Base-by-base conservation (phyloP, 495 filamentous ascomycete species). In the Trichoderma orchidacearum region DNA sequence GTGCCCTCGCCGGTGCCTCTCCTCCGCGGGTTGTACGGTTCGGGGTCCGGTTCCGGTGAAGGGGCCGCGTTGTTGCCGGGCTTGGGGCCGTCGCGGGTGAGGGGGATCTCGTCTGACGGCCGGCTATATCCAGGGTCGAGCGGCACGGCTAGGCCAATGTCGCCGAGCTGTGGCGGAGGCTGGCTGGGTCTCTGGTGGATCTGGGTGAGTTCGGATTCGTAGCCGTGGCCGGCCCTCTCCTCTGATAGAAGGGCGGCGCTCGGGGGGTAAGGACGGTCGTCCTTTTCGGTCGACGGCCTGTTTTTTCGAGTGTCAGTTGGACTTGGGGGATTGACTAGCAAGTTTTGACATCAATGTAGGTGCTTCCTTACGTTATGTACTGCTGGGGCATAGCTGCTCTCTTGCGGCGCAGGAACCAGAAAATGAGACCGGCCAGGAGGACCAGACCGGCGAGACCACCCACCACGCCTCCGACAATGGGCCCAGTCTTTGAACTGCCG, bases 391-490 rank as follows among this genome's bases (percentile, higher is more conserved):
- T 60, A 54, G n/a, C 72, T 64, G 8, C 56, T 28, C 66, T 66
- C 54, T 64, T 69, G 18, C 70, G 69, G 35, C 66, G 51, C 56
- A 61, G 66, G 34, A 68, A 63, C 29, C 62, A 64, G 29, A 64
- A 48, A 38, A 59, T 57, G 0, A 70, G 61, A 0, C 63, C 61
- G 25, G 62, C 25, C n/a, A 73, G 45, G 13, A 64, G 65, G 48
- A 68, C 58, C 0, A 71, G 56, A 7, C 66, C 66, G 11, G 66
- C 69, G 11, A 68, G 66, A 25, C 72, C 72, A 31, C 66, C 64
- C 28, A 75, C 64, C 31, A 69, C 68, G 35, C 73, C 75, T 52
- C 75, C 75, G 8, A 75, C 68, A 12, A 77, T 73, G 38, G 70
- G 70, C 5, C 71, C 74, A 5, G 64, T 69, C 30, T 55, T 55